Base-by-base conservation (phyloP, 2,329 filamentous ascomycete species). In the Arthrobotrys sphaeroides region DNA sequence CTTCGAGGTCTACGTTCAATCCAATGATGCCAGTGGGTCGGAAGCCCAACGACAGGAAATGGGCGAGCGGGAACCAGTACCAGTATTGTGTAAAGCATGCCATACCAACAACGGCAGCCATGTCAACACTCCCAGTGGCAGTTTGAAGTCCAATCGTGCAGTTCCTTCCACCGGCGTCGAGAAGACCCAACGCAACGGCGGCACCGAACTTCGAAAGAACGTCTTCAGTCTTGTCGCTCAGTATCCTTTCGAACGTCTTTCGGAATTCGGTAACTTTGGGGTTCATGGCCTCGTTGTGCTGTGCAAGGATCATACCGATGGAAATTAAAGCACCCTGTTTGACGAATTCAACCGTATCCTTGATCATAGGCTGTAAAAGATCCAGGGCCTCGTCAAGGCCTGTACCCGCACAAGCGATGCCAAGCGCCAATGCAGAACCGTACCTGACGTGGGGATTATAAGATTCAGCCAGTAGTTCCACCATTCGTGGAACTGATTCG, bases 11-110 rank as follows among this genome's bases (percentile, higher is more conserved):
- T 81, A 96, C 91, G 81, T 99, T 94, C 24, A 99, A 89, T 74
- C 92, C 94, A 79, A 98, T 97, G 81, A 99, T 91, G 0, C 95
- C 91, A 0, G 96, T 99, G 0, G 95, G 95, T n/a, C 92, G 93
- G 84, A 99, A 98, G 80, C 93, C 94, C 77, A 99, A 87, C 0
- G 94, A 96, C 70, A 99, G 83, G 88, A 99, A 99, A 84, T 99
- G 95, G 28, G 95, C 96, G 80, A 98, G 91, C 74, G 95, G 95
- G 88, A 99, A 99, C 95, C 95, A 99, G 85, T 99, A 99, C 95
- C 95, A 99, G 85, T 99, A 99, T 83, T 99, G 95, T 6, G 94
- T 96, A 84, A 99, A 99, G 64, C 99, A 91, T 26, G 93, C 94
- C 90, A 97, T 97, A 79, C 95, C 96, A 16, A 99, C 94, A 78